These are phyloP conservation scores for barley (Hordeum vulgare) DNA, from an alignment of 176 grass and related monocot species.

Conservation along the genomic window MorexV3_pseudomolecules_assembly NC_058519.1:604240525-604241024, in stretches of 20 bases:
- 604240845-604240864: not conserved
- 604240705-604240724: not conserved
- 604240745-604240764: not conserved
- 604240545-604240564: conserved; percentile 11
- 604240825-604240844: conserved; percentile 16
- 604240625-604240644: not conserved
- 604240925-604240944: not conserved
- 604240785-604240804: conserved; percentile 38
- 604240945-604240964: not conserved
- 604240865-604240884: not conserved
- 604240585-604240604: conserved; percentile 26
- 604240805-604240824: conserved; percentile 24
- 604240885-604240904: conserved; percentile 11
- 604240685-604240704: conserved; percentile 4
- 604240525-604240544: conserved; percentile 33
- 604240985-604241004: no score
- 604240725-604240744: not conserved
- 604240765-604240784: not conserved
- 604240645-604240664: not conserved
- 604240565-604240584: not conserved
- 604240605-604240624: not conserved
- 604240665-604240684: conserved; percentile 12
- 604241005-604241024: no score
- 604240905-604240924: not conserved
- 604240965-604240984: not conserved